Conservation (phyloP, 31 red algal genomes). For the Odonthalia washingtoniensis region DNA sequence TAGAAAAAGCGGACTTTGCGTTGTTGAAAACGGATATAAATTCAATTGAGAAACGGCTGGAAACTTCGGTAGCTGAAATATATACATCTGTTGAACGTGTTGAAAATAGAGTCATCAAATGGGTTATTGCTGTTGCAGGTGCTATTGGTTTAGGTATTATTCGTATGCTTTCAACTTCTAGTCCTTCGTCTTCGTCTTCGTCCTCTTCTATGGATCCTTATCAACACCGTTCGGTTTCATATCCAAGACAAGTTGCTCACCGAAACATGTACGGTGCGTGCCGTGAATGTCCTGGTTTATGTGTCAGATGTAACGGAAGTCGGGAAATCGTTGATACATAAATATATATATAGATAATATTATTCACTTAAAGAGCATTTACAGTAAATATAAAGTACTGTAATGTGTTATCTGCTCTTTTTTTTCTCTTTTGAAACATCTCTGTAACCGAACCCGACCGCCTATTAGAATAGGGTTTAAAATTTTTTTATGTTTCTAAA, state of each 20-base stretch:
- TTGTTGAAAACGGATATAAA: conserved; percentile 89
- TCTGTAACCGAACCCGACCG: no score
- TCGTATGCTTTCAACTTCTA: conserved; percentile 49
- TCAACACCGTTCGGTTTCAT: not conserved
- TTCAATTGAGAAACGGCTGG: conserved; percentile 84
- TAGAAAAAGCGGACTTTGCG: conserved; percentile 95
- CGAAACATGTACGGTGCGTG: not conserved
- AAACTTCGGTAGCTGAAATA: conserved; percentile 86
- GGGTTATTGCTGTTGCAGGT: conserved; percentile 88
- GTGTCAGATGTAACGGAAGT: not conserved
- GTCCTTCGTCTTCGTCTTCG: no score
- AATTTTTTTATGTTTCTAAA: no score
- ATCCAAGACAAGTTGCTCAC: not conserved
- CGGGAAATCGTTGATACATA: not conserved
- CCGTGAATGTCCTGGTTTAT: not conserved
- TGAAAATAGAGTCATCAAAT: conserved; percentile 90
- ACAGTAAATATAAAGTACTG: no score
- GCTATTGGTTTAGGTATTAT: conserved; percentile 83
- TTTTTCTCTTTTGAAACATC: no score
- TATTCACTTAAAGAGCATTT: no score
- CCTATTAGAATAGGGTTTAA: no score
- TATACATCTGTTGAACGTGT: conserved; percentile 92
- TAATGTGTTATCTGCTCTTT: no score
- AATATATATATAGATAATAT: no score
- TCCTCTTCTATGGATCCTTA: no score